These are phyloP conservation scores for Isatis lusitanica DNA, from an alignment of 441 rosid genomes.

Conservation along the genomic window DNA sequence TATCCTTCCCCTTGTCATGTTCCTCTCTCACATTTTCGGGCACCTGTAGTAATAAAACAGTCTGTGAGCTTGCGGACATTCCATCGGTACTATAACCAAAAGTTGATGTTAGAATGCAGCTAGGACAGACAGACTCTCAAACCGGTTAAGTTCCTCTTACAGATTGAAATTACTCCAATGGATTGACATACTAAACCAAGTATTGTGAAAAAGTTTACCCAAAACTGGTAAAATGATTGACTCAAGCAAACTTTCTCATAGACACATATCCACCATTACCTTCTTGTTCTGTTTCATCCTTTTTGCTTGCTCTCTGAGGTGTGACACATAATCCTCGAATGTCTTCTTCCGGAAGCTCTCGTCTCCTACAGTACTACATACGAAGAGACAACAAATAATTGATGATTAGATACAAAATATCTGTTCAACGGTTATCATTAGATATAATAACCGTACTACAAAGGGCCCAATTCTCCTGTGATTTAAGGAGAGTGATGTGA, in stretches of 20 bases:
- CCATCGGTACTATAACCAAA: background rate
- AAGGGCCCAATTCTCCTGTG: conserved; percentile 3
- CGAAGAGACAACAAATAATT: background rate
- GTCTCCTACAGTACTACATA: conserved; percentile 57
- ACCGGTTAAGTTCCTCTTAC: background rate
- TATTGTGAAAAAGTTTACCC: background rate
- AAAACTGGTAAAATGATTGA: conserved; percentile 9
- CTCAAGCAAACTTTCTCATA: background rate
- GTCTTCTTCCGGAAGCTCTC: conserved; percentile 54
- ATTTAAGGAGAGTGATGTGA: conserved; percentile 8
- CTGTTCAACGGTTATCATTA: background rate
- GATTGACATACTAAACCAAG: background rate
- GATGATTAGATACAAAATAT: background rate
- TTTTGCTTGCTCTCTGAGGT: conserved; percentile 57
- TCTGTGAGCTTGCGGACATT: conserved; percentile 16
- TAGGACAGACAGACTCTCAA: background rate
- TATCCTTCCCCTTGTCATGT: conserved; percentile 51
- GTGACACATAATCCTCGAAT: conserved; percentile 51
- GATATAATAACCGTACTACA: background rate
- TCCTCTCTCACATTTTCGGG: conserved; percentile 54
- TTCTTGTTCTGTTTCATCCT: conserved; percentile 51
- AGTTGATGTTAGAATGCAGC: conserved; percentile 7
- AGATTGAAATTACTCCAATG: background rate
- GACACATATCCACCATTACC: conserved; percentile 36
- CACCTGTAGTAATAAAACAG: conserved; percentile 42